Evolutionary conservation across 2,329 filamentous ascomycete species (phyloP).

Genomic region (Penicillium janthinellum): DNA sequence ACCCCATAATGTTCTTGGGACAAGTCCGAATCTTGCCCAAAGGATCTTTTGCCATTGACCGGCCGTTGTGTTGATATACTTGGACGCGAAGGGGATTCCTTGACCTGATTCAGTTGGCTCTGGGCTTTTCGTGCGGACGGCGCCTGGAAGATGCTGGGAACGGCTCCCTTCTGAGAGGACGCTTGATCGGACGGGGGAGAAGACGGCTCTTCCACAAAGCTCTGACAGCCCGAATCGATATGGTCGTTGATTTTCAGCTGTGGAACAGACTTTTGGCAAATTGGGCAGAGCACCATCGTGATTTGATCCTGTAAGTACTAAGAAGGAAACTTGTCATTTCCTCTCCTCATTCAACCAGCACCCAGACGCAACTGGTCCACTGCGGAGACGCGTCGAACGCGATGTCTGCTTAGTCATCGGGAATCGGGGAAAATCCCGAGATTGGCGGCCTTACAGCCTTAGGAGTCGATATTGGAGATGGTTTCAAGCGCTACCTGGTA

Average conservation of each 20-base stretch:
- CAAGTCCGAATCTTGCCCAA: slow-evolving; percentile 28
- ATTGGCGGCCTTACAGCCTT: background rate
- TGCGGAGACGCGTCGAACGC: slow-evolving; percentile 13
- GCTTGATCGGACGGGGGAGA: slow-evolving; percentile 47
- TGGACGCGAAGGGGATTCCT: slow-evolving; percentile 28
- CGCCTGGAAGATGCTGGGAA: slow-evolving; percentile 59
- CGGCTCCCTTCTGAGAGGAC: slow-evolving; percentile 43
- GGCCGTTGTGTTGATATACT: slow-evolving; percentile 31
- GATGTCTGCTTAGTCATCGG: background rate
- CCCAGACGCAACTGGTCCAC: background rate
- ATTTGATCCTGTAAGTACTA: background rate
- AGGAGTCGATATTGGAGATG: too few species aligned
- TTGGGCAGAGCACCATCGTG: slow-evolving; percentile 72
- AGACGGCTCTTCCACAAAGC: slow-evolving; percentile 59
- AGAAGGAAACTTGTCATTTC: background rate
- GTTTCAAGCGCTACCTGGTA: background rate
- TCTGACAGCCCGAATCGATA: slow-evolving; percentile 79
- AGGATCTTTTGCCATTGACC: slow-evolving; percentile 37
- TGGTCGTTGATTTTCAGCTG: slow-evolving; percentile 77
- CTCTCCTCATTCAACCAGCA: background rate
- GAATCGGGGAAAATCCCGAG: background rate
- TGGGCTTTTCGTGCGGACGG: slow-evolving; percentile 50
- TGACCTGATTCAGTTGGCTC: slow-evolving; percentile 24
- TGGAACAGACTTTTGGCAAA: slow-evolving; percentile 66
- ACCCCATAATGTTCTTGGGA: slow-evolving; percentile 25